Evolutionary conservation across 169 alveolate species (phyloP), one percentile per base, ranked within the genome.

Genomic region (Toxoplasma gondii): DNA sequence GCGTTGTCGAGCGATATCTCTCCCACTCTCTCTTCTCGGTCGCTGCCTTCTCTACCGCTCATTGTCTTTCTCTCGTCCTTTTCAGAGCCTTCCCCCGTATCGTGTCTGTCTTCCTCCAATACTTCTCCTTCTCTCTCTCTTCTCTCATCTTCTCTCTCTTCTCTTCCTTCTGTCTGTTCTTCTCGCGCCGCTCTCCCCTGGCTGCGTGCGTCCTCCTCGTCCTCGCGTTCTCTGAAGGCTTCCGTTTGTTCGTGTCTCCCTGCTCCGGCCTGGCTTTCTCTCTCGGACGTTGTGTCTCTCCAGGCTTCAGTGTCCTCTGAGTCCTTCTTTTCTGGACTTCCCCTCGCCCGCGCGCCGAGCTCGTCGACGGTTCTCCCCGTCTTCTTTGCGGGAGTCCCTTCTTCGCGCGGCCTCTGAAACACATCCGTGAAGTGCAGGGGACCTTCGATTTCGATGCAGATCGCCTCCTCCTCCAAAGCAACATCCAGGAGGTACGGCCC

Each of bases 391-490:
- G 82, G 34, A 69, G 83, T 39, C 67, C 93, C 34, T 24, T 29
- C 36, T 10, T 10, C 16, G 29, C 22, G 31, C 74, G 74, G n/a
- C 34, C 74, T 49, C 58, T 49, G 74, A 27, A 64, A 1, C 74
- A 16, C 74, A 31, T 64, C 74, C 5, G 74, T 64, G 67, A 91
- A 91, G 84, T 91, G 94, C 22, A 58, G 38, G 70, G 94, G 94
- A 34, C 94, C 94, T 70, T 91, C 94, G 29, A 91, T 43, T 31
- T 91, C 94, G 24, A 91, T 36, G 64, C 87, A 27, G 38, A 39
- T 64, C 44, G 36, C 44, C n/a, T 17, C 31, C 10, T n/a, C 43
- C 24, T 34, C n/a, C 84, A 91, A 91, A 67, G 78, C 58, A 54
- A 91, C 24, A 53, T 91, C 94, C 1, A 88, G 67, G 34, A 24